Evolutionary conservation across 2,329 filamentous ascomycete genomes (phyloP), one percentile per base, ranked within the genome.

Genomic region (Pyrenophora graminea): DNA sequence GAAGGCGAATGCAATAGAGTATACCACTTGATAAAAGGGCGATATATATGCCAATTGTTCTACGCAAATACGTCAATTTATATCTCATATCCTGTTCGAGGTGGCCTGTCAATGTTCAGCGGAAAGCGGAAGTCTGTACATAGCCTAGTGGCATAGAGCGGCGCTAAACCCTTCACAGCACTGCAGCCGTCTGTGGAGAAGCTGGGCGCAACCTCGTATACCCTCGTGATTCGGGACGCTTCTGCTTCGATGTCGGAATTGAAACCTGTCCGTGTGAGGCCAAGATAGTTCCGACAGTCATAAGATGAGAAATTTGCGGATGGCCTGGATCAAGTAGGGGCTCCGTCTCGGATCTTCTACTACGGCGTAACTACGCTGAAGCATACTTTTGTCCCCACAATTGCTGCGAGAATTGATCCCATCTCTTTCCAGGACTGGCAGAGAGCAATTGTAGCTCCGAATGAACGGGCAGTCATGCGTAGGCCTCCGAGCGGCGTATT

Each of bases 91-190:
- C 41, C 31, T 15, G 32, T 43, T 43, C 39, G 45, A 41, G 39
- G 41, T 13, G 23, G 18, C 8, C 8, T 13, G n/a, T 7, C 39
- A 40, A 48, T 45, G 40, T 31, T 46, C 12, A 19, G 38, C 17
- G 36, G 21, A 34, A 15, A 31, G 54, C 48, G 50, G 48, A 56
- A 51, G 25, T 21, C 39, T 49, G 25, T 31, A 53, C 51, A 36
- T 43, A 39, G 48, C 27, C 32, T 58, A 55, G 53, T 43, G 41
- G 46, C 27, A 30, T 58, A 55, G 51, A 8, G n/a, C 9, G 9
- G 33, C 33, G 45, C 62, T 64, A 63, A 43, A 18, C 56, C 49
- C 34, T 27, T 45, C 37, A 25, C 8, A 53, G 57, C 32, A 51
- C 39, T 39, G 42, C 43, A 44, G 34, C 53, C 55, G 51, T 42